Evolutionary conservation across 148 eudicot species (phyloP).

Genomic region (Agrostemma githago): DNA sequence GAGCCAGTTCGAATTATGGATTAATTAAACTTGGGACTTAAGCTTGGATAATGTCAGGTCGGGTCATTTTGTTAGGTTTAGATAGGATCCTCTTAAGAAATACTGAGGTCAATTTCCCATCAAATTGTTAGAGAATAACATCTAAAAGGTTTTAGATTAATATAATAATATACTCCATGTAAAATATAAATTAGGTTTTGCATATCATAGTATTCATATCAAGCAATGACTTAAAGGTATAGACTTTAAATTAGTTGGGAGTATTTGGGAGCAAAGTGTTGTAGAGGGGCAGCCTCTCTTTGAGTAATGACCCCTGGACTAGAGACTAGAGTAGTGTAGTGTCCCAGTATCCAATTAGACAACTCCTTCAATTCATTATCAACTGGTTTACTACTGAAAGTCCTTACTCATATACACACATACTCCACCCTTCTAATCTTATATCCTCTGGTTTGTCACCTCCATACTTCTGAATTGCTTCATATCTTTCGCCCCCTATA

Average conservation of each 20-base stretch:
- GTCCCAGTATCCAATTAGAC: not conserved
- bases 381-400: not conserved
- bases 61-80: no score
- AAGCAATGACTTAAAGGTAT: not conserved
- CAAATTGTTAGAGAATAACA: no score
- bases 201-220: not conserved
- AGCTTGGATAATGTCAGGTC: no score
- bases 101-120: no score
- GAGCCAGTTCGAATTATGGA: no score
- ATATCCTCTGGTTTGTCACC: slow-evolving; percentile 11
- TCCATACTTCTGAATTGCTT: slow-evolving; percentile 7
- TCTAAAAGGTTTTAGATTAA: no score
- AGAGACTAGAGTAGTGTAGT: no score
- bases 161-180: no score
- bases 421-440: not conserved
- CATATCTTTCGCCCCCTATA: not conserved
- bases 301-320: not conserved
- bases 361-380: not conserved
- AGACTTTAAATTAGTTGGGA: not conserved
- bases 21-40: no score
- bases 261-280: not conserved
- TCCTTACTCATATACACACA: no score
- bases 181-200: no score
- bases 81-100: no score
- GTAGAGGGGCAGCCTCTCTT: not conserved